phyloP scores from a whole-genome alignment of 2,329 filamentous ascomycete genomes.

The Epichloe aotearoae region DNA sequence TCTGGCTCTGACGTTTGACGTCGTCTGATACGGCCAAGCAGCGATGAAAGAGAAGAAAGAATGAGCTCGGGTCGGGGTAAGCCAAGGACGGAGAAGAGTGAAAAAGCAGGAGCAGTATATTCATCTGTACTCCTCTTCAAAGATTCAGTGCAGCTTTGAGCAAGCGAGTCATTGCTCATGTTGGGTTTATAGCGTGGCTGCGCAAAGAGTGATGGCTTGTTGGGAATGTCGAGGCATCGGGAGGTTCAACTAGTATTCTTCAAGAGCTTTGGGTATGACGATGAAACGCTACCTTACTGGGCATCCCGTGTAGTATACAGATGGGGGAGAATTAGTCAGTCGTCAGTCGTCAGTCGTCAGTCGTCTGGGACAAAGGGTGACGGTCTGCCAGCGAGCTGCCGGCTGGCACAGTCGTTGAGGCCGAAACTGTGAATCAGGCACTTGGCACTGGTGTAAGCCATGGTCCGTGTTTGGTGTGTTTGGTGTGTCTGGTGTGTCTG shows the following conservation, averaged over 20 bases:
- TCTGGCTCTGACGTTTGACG: background rate
- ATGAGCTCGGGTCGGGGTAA: background rate
- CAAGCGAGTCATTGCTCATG: background rate
- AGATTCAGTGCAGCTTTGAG: background rate
- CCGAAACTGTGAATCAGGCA: constrained; percentile 2
- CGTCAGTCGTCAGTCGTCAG: background rate
- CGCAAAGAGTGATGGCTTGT: background rate
- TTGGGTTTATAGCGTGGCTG: background rate
- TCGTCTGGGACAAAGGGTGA: background rate
- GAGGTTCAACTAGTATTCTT: background rate
- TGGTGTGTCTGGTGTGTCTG: background rate
- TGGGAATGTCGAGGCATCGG: background rate
- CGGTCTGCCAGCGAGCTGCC: constrained; percentile 1
- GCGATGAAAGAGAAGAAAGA: background rate
- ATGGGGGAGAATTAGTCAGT: no score
- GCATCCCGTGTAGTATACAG: background rate
- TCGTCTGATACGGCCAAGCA: background rate
- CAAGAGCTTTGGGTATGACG: background rate
- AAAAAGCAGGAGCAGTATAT: background rate
- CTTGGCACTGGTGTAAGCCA: constrained; percentile 1
- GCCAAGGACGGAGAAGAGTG: background rate
- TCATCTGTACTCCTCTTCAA: background rate
- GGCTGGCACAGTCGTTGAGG: constrained; percentile 2
- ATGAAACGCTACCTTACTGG: background rate
- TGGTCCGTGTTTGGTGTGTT: constrained; percentile 3